These are phyloP conservation scores for Cladophialophora psammophila DNA, from an alignment of 2,329 filamentous ascomycete species.

Conservation along the genomic window DNA sequence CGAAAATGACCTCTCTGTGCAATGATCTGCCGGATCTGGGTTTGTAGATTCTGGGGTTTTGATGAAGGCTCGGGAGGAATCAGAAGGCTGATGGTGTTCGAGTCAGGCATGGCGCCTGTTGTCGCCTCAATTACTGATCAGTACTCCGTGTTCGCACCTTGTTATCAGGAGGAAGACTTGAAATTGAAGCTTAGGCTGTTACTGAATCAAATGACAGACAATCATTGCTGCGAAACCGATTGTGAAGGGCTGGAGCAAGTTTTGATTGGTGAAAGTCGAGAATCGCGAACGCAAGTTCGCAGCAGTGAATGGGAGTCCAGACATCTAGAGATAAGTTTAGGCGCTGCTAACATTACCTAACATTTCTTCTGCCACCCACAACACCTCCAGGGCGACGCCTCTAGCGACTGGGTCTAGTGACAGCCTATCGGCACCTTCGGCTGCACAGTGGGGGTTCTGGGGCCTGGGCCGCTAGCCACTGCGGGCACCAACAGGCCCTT, in stretches of 20 bases:
- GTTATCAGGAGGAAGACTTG: neutral
- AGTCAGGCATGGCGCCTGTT: constrained; percentile 26
- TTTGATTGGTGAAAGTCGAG: constrained; percentile 6
- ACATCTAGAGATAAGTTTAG: neutral
- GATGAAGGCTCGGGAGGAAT: constrained; percentile 26
- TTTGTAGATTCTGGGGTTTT: constrained; percentile 21
- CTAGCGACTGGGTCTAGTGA: neutral
- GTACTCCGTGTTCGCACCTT: neutral
- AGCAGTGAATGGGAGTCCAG: neutral
- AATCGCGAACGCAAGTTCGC: neutral
- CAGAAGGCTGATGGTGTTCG: constrained; percentile 31
- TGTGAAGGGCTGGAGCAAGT: neutral
- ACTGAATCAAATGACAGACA: constrained; percentile 2
- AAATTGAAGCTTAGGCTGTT: neutral
- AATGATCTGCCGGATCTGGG: constrained; percentile 68
- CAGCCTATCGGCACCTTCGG: neutral
- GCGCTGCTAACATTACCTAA: neutral
- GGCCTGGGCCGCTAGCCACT: neutral
- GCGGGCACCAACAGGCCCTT: constrained; percentile 1
- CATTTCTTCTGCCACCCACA: neutral
- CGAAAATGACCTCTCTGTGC: constrained; percentile 82
- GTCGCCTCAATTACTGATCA: neutral
- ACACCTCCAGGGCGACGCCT: neutral
- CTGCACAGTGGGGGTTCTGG: neutral
- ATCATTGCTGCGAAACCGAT: neutral